Percentiles rank a stretch among this genome's conserved stretches.
Evolutionary conservation across 768 basidiomycete genomes (phyloP).

Genomic region (Sistotremastrum niveocremeum): DNA sequence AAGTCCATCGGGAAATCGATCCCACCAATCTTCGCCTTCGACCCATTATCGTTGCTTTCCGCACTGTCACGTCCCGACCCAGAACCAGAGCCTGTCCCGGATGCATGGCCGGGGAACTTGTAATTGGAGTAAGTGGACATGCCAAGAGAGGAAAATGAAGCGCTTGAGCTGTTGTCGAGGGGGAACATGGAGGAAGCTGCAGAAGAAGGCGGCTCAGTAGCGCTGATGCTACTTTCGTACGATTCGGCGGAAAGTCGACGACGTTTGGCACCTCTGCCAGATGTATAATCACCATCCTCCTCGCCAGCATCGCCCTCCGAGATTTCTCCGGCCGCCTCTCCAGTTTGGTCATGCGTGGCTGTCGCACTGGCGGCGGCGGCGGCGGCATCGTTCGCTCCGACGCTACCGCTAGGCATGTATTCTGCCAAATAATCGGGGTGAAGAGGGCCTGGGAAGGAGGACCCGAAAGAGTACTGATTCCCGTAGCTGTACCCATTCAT

Average conservation of each 20-base stretch:
- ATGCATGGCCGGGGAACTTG: conserved; percentile 20
- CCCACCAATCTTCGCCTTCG: background rate
- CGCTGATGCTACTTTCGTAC: conserved; percentile 36
- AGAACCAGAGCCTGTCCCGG: no score
- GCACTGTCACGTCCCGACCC: no score
- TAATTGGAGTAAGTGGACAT: conserved; percentile 57
- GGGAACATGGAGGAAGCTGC: conserved; percentile 53
- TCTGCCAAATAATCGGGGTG: conserved; percentile 54
- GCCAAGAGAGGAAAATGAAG: conserved; percentile 43
- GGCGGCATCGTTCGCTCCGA: conserved; percentile 20
- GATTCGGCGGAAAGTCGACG: conserved; percentile 40
- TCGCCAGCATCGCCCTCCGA: background rate
- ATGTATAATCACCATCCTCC: conserved; percentile 15
- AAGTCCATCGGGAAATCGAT: conserved; percentile 44
- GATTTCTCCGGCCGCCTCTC: no score
- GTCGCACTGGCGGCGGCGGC: conserved; percentile 5
- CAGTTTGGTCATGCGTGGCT: background rate
- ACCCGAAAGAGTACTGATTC: conserved; percentile 21
- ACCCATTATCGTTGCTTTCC: no score
- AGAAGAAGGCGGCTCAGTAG: conserved; percentile 40
- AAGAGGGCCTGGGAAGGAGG: conserved; percentile 55
- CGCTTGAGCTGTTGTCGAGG: conserved; percentile 44
- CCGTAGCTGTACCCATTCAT: no score
- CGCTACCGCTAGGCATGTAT: conserved; percentile 31
- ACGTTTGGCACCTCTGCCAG: conserved; percentile 45